A percentile compares a stretch with the other conserved stretches of the same genome.
Evolutionary conservation across 176 grass and related monocot genomes (phyloP).

Genomic region (Elaeis guineensis): DNA sequence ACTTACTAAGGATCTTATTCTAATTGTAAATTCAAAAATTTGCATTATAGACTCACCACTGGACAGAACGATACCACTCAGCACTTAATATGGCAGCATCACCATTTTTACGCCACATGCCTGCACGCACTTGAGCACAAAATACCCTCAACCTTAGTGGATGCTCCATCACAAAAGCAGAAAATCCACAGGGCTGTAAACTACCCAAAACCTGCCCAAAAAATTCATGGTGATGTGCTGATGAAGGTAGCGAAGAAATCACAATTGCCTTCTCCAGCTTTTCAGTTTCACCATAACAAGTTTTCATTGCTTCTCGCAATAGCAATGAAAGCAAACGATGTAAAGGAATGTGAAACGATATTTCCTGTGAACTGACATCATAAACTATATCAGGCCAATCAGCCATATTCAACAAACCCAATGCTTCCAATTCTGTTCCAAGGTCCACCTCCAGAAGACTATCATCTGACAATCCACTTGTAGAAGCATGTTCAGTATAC

Average conservation of each 20-base stretch:
- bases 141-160: constrained; percentile 88
- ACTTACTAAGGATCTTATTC: too few species aligned
- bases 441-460: constrained; percentile 48
- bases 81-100: constrained; percentile 74
- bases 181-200: constrained; percentile 52
- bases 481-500: constrained; percentile 32
- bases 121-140: constrained; percentile 89
- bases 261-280: constrained; percentile 23
- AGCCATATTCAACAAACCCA: constrained; percentile 51
- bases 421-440: constrained; percentile 51
- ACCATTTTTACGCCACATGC: constrained; percentile 98
- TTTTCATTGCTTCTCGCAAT: constrained; percentile 54
- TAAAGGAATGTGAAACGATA: constrained; percentile 93
- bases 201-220: constrained; percentile 53
- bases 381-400: constrained; percentile 74
- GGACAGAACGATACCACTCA: constrained; percentile 84
- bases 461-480: constrained; percentile 51
- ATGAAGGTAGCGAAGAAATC: constrained; percentile 14
- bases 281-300: constrained; percentile 55
- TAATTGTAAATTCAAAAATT: too few species aligned
- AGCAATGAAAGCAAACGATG: constrained; percentile 93
- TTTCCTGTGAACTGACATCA: constrained; percentile 96
- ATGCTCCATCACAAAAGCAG: constrained; percentile 95
- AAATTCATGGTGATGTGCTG: constrained; percentile 45
- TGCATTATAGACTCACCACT: constrained; percentile 54